A percentile compares a stretch with the other conserved stretches of the same genome.
These are phyloP conservation scores for Artomyces pyxidatus DNA, from an alignment of 768 basidiomycete genomes.

Conservation along the genomic window DNA sequence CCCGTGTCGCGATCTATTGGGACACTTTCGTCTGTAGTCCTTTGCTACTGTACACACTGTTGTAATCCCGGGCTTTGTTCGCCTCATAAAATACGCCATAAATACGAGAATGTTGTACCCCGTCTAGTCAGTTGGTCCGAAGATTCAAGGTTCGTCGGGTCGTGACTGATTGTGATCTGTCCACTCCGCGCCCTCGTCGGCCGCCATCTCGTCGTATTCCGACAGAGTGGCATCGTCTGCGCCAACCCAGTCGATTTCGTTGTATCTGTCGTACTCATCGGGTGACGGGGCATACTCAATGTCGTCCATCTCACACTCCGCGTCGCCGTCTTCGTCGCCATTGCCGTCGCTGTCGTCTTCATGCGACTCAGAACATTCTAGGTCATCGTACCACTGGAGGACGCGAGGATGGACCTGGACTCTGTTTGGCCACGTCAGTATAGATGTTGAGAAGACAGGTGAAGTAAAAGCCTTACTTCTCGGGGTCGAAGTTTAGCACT, in stretches of 20 bases:
- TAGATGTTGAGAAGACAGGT: background rate
- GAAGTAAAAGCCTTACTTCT: conserved; percentile 35
- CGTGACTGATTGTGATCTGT: background rate
- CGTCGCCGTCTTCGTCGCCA: background rate
- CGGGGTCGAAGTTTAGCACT: conserved; percentile 52
- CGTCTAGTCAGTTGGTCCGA: too few species aligned
- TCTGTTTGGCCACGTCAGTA: conserved; percentile 26
- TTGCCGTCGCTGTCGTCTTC: background rate
- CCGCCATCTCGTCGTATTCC: background rate
- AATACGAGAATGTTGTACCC: too few species aligned
- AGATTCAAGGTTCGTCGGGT: background rate
- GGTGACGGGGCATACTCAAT: background rate
- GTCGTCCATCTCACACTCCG: background rate
- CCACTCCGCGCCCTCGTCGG: too few species aligned
- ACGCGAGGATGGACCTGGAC: conserved; percentile 60
- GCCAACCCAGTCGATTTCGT: background rate
- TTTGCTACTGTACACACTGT: too few species aligned
- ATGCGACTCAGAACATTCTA: background rate
- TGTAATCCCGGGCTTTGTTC: too few species aligned
- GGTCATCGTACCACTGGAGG: conserved; percentile 36
- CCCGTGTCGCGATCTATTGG: too few species aligned
- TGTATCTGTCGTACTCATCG: background rate
- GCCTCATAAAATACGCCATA: too few species aligned
- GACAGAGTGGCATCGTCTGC: background rate
- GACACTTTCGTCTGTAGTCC: too few species aligned